Percentiles rank a stretch among this genome's conserved stretches.
Evolutionary conservation across 768 basidiomycete genomes (phyloP).

Genomic region (Ephemerocybe angulata): DNA sequence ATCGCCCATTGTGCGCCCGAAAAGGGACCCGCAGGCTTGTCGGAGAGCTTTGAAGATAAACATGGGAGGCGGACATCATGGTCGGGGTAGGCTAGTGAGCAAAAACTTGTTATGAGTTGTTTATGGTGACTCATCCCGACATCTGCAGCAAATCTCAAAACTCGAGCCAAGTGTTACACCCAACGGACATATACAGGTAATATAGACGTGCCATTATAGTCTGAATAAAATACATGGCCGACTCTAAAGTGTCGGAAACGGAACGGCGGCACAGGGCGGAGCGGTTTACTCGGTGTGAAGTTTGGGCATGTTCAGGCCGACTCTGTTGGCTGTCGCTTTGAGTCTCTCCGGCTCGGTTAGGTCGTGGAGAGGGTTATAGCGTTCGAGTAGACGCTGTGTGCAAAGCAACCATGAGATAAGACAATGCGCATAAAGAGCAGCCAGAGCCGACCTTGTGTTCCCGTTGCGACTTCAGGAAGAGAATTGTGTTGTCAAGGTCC

Average conservation of each 20-base stretch:
- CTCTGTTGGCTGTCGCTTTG: slow-evolving; percentile 79
- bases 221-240: not conserved
- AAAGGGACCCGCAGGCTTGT: slow-evolving; percentile 24
- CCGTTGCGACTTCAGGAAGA: slow-evolving; percentile 71
- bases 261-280: not conserved
- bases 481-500: slow-evolving; percentile 56
- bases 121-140: no score
- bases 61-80: slow-evolving; percentile 14
- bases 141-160: no score
- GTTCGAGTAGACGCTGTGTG: slow-evolving; percentile 66
- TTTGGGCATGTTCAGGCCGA: slow-evolving; percentile 82
- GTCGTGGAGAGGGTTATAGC: slow-evolving; percentile 85
- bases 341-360: slow-evolving; percentile 78
- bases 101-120: slow-evolving; percentile 9
- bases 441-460: slow-evolving; percentile 64
- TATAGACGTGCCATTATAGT: no score
- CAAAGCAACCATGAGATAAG: not conserved
- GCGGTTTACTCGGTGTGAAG: slow-evolving; percentile 24
- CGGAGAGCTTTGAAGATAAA: slow-evolving; percentile 29
- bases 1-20: slow-evolving; percentile 18
- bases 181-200: no score
- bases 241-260: not conserved
- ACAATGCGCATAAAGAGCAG: not conserved
- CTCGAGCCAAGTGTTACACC: no score
- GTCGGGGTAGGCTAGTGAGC: not conserved